Conservation (phyloP, 176 grass and related monocot species). For the Urochloa ruziziensis region DNA sequence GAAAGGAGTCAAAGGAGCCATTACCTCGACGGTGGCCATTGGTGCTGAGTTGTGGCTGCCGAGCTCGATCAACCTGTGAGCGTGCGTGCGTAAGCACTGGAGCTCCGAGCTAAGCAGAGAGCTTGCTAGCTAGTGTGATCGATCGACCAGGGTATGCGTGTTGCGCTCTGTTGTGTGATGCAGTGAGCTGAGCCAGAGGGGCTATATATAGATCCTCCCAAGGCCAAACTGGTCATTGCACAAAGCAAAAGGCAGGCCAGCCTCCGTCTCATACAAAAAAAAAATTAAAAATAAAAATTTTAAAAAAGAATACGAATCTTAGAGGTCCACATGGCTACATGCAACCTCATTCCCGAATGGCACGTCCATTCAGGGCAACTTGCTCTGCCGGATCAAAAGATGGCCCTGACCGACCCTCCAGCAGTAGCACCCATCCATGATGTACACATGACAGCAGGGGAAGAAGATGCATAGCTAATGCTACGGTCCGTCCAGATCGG, state of each 20-base stretch:
- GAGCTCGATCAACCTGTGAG: neutral
- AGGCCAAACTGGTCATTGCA: slow-evolving; percentile 35
- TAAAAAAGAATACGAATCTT: neutral
- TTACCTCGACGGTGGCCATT: slow-evolving; percentile 80
- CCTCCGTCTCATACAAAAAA: neutral
- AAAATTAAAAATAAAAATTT: too few species aligned
- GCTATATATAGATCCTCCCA: slow-evolving; percentile 39
- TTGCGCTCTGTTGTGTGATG: slow-evolving; percentile 26
- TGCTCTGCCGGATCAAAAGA: neutral
- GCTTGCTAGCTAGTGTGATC: neutral
- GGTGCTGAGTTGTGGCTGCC: neutral
- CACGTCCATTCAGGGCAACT: neutral
- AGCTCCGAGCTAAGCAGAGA: neutral
- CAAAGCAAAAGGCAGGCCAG: neutral
- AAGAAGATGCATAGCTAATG: too few species aligned
- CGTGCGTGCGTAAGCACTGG: neutral
- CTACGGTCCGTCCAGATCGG: neutral
- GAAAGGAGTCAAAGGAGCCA: neutral
- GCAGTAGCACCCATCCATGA: neutral
- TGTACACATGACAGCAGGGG: neutral
- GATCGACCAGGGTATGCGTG: neutral
- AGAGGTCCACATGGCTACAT: neutral
- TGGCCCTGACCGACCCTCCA: neutral
- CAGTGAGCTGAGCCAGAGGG: neutral
- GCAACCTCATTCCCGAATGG: neutral